Base-by-base conservation (phyloP, 441 rosid species). In the Corymbia calophylla region DNA sequence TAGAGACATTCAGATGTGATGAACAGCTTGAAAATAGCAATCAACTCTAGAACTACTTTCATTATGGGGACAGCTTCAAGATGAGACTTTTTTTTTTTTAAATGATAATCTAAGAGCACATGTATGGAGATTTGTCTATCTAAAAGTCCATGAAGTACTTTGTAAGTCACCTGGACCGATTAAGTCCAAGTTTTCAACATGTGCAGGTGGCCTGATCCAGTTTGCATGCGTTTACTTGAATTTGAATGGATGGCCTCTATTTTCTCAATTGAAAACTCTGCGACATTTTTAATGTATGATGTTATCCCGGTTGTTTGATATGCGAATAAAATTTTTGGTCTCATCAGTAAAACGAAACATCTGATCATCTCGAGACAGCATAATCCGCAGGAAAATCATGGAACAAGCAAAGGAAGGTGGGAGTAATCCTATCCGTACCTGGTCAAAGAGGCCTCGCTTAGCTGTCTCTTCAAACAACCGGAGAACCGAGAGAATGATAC, bases 381-480 rank as follows among this genome's bases (percentile, higher is more conserved):
- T 35, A 5, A 4, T 68, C 25, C 39, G 25, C 47, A 32, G 7
- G 82, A 23, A 39, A 39, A 39, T 73, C 49, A 73, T 73, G 49
- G 5, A 73, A 23, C 82, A 8, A 73, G 27, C 82, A 39, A 73
- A 73, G 29, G 13, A 73, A 73, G 29, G 0, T 21, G 49, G 49
- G 29, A 73, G 49, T 44, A 73, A 21, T 23, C 7, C 27, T 39
- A 73, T 73, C 49, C 29, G 29, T 35, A 96, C 98, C 98, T 93
- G 97, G 86, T 97, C 96, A 88, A 95, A 91, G 92, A 97, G 29
- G 77, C 93, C 88, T 48, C 97, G 96, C 88, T 95, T 95, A 23
- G 97, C 97, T 47, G 96, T 97, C 90, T 94, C 97, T 90, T 93
- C 92, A 95, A 96, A 97, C 62, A 96, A 48, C 23, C 94, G 94